phyloP scores from a whole-genome alignment of 2,329 filamentous ascomycete species.

The Trichophyton verrucosum region DNA sequence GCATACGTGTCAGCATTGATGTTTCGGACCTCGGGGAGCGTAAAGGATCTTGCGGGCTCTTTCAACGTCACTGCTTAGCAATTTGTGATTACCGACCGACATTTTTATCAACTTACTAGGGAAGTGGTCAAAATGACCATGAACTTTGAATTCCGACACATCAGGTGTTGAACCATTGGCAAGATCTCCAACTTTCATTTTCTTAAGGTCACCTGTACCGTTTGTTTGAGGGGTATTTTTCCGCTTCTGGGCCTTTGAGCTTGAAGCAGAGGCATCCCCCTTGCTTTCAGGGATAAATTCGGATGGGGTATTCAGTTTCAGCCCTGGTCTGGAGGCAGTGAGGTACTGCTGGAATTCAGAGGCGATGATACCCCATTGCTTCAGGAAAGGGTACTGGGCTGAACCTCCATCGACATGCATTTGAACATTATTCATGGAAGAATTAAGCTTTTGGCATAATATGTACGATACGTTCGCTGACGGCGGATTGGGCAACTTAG shows the following conservation, averaged over 20 bases:
- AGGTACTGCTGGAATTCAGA: conserved; percentile 40
- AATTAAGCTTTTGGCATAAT: conserved; percentile 47
- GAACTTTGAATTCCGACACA: background rate
- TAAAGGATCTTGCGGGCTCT: conserved; percentile 18
- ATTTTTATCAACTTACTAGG: background rate
- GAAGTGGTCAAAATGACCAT: background rate
- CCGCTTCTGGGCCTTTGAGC: background rate
- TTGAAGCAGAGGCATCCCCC: background rate
- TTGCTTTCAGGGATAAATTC: background rate
- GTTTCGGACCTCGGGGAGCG: conserved; percentile 35
- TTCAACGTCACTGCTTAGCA: background rate
- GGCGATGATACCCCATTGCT: conserved; percentile 35
- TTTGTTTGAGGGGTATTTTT: background rate
- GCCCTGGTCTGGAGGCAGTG: conserved; percentile 32
- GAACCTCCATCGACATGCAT: conserved; percentile 42
- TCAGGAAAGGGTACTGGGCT: conserved; percentile 30
- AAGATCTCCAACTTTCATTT: background rate
- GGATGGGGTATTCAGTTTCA: conserved; percentile 21
- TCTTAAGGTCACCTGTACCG: background rate
- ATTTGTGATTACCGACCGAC: background rate
- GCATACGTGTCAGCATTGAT: conserved; percentile 45
- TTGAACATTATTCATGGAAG: conserved; percentile 45
- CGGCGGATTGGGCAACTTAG: conserved; percentile 53
- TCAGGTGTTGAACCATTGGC: background rate
- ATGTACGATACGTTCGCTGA: conserved; percentile 51